phyloP scores from a whole-genome alignment of 1,284 basidiomycete genomes.

The Rhodofomes roseus region DNA sequence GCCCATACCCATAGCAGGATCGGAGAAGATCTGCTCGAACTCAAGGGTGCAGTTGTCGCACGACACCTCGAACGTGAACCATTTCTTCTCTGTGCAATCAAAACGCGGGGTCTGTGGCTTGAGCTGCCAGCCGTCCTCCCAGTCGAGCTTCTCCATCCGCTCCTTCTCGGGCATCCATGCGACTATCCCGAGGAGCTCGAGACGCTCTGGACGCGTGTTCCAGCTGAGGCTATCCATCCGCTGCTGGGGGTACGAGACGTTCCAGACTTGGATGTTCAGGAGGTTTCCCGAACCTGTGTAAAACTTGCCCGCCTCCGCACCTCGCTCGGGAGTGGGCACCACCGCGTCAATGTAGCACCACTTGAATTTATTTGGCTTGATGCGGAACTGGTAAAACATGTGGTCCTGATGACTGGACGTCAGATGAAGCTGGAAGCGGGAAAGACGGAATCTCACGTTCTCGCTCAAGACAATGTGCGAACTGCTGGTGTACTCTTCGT shows the following conservation, averaged over 20 bases:
- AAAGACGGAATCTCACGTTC: neutral
- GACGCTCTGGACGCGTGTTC: slow-evolving; percentile 5
- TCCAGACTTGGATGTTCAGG: slow-evolving; percentile 2
- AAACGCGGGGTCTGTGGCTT: slow-evolving; percentile 3
- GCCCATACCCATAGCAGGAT: neutral
- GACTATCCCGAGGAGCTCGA: slow-evolving; percentile 1
- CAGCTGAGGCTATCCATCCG: neutral
- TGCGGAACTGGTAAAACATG: slow-evolving; percentile 4
- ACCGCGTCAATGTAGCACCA: slow-evolving; percentile 3
- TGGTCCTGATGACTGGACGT: neutral
- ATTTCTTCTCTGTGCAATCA: neutral
- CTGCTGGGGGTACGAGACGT: neutral
- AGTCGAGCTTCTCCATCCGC: neutral
- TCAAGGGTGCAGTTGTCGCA: slow-evolving; percentile 6
- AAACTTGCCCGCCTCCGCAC: neutral
- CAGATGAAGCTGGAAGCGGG: neutral
- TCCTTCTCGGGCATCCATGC: neutral
- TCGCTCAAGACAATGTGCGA: slow-evolving; percentile 2
- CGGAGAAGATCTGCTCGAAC: slow-evolving; percentile 5
- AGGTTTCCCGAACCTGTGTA: neutral
- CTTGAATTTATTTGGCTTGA: neutral
- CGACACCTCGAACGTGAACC: slow-evolving; percentile 3
- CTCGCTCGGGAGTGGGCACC: neutral
- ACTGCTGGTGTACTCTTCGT: neutral
- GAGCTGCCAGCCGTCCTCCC: slow-evolving; percentile 5